Evolutionary conservation across 2,329 filamentous ascomycete genomes (phyloP).

Genomic region (Colletotrichum euphorbiae): DNA sequence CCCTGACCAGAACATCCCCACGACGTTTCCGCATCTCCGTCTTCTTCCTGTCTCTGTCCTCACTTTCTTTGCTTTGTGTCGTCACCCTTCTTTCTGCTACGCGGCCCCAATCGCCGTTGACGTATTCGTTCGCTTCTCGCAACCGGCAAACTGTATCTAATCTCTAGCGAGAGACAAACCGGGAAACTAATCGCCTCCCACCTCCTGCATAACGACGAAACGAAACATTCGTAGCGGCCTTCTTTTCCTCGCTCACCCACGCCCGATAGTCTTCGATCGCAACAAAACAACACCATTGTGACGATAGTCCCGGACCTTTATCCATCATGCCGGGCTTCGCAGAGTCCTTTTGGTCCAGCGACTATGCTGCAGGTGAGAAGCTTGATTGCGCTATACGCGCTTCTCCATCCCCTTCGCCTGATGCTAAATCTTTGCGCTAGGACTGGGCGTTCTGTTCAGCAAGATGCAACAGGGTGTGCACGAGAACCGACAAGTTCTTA

Average conservation of each 20-base stretch:
- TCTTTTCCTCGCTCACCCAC: slow-evolving; percentile 21
- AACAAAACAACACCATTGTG: slow-evolving; percentile 16
- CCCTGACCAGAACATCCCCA: slow-evolving; percentile 34
- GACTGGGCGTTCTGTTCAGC: slow-evolving; percentile 91
- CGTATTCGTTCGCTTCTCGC: slow-evolving; percentile 37
- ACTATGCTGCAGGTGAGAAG: slow-evolving; percentile 89
- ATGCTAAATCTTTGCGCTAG: slow-evolving; percentile 50
- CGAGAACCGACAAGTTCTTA: slow-evolving; percentile 94
- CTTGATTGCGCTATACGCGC: slow-evolving; percentile 3
- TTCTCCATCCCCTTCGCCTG: neutral
- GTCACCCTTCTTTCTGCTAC: slow-evolving; percentile 15
- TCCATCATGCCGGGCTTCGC: slow-evolving; percentile 85
- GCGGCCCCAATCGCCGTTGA: slow-evolving; percentile 27
- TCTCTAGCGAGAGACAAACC: slow-evolving; percentile 23
- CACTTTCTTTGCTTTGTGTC: slow-evolving; percentile 23
- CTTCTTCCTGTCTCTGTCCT: slow-evolving; percentile 18
- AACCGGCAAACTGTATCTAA: slow-evolving; percentile 27
- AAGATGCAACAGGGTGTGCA: slow-evolving; percentile 97
- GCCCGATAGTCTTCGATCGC: slow-evolving; percentile 5
- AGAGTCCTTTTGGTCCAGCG: slow-evolving; percentile 96
- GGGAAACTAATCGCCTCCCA: slow-evolving; percentile 23
- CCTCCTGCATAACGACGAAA: slow-evolving; percentile 39
- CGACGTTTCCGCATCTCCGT: slow-evolving; percentile 22
- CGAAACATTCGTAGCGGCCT: slow-evolving; percentile 35
- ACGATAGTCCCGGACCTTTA: slow-evolving; percentile 20